Evolutionary conservation across 1,284 basidiomycete genomes (phyloP), one percentile per base, ranked within the genome.

Genomic region (Irpex sp.): DNA sequence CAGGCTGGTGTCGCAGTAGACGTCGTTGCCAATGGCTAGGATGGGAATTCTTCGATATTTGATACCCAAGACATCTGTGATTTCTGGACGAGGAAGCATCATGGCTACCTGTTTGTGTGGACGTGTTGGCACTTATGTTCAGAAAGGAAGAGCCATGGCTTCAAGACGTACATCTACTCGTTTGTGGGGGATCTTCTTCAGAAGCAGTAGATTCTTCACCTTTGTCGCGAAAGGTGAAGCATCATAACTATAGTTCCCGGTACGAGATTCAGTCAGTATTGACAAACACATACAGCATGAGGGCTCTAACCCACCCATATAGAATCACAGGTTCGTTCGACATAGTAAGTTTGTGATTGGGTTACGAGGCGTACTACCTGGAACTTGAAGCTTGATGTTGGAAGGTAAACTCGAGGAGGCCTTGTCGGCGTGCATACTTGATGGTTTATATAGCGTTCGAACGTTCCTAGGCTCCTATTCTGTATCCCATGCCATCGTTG

Each of bases 11-110:
- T 83, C 82, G 64, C 80, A 80, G 67, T 82, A 82, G 1, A 83
- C 74, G 64, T 84, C 82, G 62, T 80, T 81, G 5, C 82, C 83
- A 57, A 85, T 82, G 16, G 82, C 79, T 2, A 84, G 74, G n/a
- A 85, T 73, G 14, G 82, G 82, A 33, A 85, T 82, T 28, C 80
- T 77, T 16, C 83, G 80, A 68, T 85, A 84, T 42, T 71, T 70
- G 16, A 85, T 70, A 10, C 82, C 83, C 14, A 85, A 72, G 1
- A 77, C 66, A 19, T 79, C 77, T 49, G 79, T 77, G 58, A 86
- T 77, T 67, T 82, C 82, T 7, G 82, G 79, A 16, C 83, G 82
- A 56, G 84, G 83, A n/a, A 82, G 75, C 10, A 73, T 72, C 59
- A 71, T 69, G 2, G 80, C 72, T 12, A 84, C 80, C 82, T 85